A percentile compares a stretch with the other conserved stretches of the same genome.
Conservation (phyloP, 768 basidiomycete species). For the Lenzites betulinus region DNA sequence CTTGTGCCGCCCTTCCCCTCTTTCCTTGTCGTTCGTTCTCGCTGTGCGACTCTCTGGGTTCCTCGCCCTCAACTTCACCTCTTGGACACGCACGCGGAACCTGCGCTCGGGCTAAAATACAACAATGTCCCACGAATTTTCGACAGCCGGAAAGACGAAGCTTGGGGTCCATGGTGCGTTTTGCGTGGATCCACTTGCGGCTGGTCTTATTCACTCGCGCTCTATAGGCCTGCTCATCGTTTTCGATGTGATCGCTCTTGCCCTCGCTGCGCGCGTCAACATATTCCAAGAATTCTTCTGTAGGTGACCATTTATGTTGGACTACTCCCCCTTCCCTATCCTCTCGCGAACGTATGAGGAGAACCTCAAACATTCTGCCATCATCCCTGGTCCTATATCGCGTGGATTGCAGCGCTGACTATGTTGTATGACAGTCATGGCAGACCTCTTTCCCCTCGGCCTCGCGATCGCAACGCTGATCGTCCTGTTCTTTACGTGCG, state of each 20-base stretch:
- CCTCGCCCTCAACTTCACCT: neutral
- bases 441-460: slow-evolving; percentile 62
- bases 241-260: slow-evolving; percentile 52
- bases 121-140: slow-evolving; percentile 14
- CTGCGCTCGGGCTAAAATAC: neutral
- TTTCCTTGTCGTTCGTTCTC: slow-evolving; percentile 15
- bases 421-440: slow-evolving; percentile 42
- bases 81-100: neutral
- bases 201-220: neutral
- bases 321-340: neutral
- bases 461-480: slow-evolving; percentile 54
- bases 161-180: slow-evolving; percentile 34
- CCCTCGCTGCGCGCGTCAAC: slow-evolving; percentile 55
- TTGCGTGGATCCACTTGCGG: neutral
- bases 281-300: slow-evolving; percentile 62
- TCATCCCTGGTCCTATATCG: neutral
- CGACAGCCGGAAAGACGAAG: slow-evolving; percentile 32
- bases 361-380: neutral
- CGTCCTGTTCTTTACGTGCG: slow-evolving; percentile 35
- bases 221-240: slow-evolving; percentile 44
- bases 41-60: slow-evolving; percentile 17
- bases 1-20: neutral
- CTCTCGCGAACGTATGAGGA: neutral
- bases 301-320: slow-evolving; percentile 32
- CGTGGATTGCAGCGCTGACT: neutral